These are phyloP conservation scores for Phaeotremella skinneri DNA, from an alignment of 768 basidiomycete species.

Conservation along the genomic window DNA sequence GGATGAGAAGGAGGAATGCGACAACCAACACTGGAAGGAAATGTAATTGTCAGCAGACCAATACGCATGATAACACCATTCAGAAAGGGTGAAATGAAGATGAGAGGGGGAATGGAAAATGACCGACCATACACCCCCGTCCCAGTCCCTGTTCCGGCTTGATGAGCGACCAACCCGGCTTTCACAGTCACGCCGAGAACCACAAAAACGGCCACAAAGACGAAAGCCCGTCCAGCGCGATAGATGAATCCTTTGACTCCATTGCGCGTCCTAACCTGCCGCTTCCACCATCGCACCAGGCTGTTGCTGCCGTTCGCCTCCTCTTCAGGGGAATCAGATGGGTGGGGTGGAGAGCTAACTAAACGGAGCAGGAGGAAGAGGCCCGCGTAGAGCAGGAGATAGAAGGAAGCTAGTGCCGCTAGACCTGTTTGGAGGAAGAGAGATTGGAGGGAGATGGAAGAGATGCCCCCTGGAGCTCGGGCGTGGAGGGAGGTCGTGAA, in stretches of 20 bases:
- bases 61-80: constrained; percentile 7
- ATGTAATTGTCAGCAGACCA: neutral
- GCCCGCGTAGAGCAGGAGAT: constrained; percentile 13
- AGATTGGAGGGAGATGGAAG: constrained; percentile 3
- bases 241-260: constrained; percentile 17
- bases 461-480: neutral
- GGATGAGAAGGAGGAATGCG: neutral
- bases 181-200: constrained; percentile 12
- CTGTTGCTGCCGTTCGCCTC: neutral
- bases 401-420: constrained; percentile 17
- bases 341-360: neutral
- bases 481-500: constrained; percentile 3
- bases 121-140: constrained; percentile 9
- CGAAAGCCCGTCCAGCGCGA: constrained; percentile 8
- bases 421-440: constrained; percentile 20
- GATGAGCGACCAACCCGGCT: neutral
- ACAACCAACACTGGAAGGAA: neutral
- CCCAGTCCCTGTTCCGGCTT: constrained; percentile 9
- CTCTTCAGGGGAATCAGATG: neutral
- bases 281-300: no score
- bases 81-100: constrained; percentile 2
- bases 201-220: constrained; percentile 9
- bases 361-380: constrained; percentile 13
- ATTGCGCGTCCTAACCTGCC: neutral
- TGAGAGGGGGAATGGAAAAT: constrained; percentile 3